Evolutionary conservation across 306 rosid species (phyloP).

Genomic region (Sicyos edulis): DNA sequence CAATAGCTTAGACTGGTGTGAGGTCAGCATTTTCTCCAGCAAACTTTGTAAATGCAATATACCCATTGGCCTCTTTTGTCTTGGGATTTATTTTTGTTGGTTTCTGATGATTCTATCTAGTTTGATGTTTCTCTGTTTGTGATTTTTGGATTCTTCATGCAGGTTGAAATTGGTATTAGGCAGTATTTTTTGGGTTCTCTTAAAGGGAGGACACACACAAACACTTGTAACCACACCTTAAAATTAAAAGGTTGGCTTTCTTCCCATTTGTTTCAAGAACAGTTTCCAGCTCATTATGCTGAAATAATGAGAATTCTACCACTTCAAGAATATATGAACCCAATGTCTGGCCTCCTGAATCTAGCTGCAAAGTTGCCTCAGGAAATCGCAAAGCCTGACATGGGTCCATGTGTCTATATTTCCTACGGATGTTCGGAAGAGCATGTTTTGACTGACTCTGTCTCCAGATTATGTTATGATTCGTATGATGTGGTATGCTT

Average conservation of each 20-base stretch:
- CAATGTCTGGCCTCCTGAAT: conserved; percentile 73
- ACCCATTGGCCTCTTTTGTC: neutral
- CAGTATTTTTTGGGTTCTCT: conserved; percentile 81
- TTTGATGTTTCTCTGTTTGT: conserved; percentile 9
- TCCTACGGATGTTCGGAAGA: conserved; percentile 69
- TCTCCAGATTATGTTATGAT: conserved; percentile 60
- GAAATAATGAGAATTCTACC: conserved; percentile 71
- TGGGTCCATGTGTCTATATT: conserved; percentile 73
- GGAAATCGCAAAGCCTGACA: conserved; percentile 57
- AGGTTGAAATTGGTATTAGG: conserved; percentile 86
- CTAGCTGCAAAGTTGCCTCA: conserved; percentile 70
- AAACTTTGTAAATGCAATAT: neutral
- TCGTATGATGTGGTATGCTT: conserved; percentile 73
- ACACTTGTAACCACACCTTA: conserved; percentile 59
- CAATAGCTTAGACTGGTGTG: conserved; percentile 85
- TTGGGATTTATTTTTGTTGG: neutral
- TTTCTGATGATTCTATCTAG: neutral
- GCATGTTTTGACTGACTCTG: conserved; percentile 43
- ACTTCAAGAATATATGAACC: conserved; percentile 90
- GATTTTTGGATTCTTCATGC: conserved; percentile 23
- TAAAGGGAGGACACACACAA: conserved; percentile 44
- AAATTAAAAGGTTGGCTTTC: conserved; percentile 86
- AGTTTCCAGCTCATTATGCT: conserved; percentile 82
- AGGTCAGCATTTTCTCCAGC: conserved; percentile 52
- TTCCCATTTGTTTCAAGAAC: conserved; percentile 76